Conservation (phyloP, 768 basidiomycete genomes). For the Antrodiella citrinella region DNA sequence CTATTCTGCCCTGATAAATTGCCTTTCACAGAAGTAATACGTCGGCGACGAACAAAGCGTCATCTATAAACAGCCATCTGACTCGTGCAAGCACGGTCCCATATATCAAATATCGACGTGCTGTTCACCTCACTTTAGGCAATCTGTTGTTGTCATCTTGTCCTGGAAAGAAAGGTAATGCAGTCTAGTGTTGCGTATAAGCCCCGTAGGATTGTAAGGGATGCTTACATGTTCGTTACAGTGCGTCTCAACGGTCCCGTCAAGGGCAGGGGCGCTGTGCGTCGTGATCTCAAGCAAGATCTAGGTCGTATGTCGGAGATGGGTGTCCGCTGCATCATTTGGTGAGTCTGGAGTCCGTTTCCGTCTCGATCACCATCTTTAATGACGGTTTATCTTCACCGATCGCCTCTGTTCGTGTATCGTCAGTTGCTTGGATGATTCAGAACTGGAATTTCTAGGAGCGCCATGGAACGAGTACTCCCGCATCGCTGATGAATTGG, state of each 20-base stretch:
- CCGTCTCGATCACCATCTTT: not conserved
- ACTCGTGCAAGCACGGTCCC: no score
- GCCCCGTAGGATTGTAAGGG: not conserved
- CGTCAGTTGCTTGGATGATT: constrained; percentile 79
- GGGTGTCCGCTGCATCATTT: constrained; percentile 76
- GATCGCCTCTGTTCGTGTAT: not conserved
- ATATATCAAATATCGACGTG: no score
- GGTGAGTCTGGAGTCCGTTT: constrained; percentile 35
- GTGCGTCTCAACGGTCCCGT: constrained; percentile 70
- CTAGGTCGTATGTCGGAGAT: constrained; percentile 64
- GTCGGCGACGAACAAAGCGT: no score
- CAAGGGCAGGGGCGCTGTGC: constrained; percentile 74
- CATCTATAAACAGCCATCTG: no score
- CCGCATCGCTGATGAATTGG: constrained; percentile 46
- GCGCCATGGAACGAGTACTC: constrained; percentile 78
- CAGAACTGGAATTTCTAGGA: constrained; percentile 81
- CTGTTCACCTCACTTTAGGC: constrained; percentile 53
- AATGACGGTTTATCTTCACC: not conserved
- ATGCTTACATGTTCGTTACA: constrained; percentile 18
- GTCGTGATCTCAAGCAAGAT: constrained; percentile 74
- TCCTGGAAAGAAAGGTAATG: constrained; percentile 85
- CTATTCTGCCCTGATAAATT: no score
- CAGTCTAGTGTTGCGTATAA: not conserved
- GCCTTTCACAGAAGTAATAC: no score
- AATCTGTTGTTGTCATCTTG: constrained; percentile 87